Conservation (phyloP, 2,329 filamentous ascomycete species). For the Conoideocrella luteorostrata region DNA sequence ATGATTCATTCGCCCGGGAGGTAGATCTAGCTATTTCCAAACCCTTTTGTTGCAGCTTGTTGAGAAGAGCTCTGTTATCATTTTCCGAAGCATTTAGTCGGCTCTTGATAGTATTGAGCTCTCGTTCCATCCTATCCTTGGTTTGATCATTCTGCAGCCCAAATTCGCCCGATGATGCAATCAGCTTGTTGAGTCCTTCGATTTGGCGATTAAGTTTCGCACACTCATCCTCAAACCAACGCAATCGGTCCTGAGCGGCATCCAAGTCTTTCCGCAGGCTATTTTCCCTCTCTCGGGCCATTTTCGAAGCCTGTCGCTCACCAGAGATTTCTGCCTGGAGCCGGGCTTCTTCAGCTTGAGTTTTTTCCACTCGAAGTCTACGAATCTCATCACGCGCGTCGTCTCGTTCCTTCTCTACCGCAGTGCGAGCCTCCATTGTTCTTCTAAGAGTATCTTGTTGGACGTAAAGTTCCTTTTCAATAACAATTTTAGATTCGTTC, state of each 20-base stretch:
- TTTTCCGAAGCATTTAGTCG: constrained; percentile 89
- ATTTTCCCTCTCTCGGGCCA: constrained; percentile 74
- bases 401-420: constrained; percentile 81
- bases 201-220: constrained; percentile 71
- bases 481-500: constrained; percentile 92
- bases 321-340: constrained; percentile 74
- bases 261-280: constrained; percentile 75
- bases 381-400: constrained; percentile 83
- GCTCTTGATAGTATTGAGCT: constrained; percentile 85
- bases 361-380: constrained; percentile 73
- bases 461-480: constrained; percentile 95
- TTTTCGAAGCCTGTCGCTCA: constrained; percentile 69
- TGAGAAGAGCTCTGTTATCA: constrained; percentile 88
- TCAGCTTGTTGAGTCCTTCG: constrained; percentile 78
- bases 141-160: constrained; percentile 86
- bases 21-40: constrained; percentile 89
- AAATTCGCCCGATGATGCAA: constrained; percentile 84
- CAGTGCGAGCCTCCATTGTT: constrained; percentile 71
- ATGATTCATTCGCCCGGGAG: constrained; percentile 77
- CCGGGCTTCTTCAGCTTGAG: constrained; percentile 78
- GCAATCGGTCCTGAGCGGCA: constrained; percentile 66
- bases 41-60: constrained; percentile 96
- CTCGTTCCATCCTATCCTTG: constrained; percentile 86
- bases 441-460: constrained; percentile 88
- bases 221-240: constrained; percentile 75